A percentile compares a stretch with the other conserved stretches of the same genome.
Evolutionary conservation across 1,284 basidiomycete genomes (phyloP).

Genomic region (Termitomyces sp.): DNA sequence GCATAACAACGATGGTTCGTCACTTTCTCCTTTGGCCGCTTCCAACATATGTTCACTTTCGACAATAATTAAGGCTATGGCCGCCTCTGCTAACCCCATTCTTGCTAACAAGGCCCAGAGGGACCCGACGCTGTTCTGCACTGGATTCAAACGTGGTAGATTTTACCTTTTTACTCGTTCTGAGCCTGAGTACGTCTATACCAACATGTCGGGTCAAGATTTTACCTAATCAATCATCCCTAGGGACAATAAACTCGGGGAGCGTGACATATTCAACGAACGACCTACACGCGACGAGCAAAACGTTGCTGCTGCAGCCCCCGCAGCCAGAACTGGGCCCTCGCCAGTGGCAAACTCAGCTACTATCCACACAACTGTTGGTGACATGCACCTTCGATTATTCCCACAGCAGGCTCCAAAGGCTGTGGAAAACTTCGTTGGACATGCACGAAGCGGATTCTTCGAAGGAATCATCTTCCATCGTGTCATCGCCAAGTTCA

Average conservation of each 20-base stretch:
- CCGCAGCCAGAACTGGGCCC: conserved; percentile 48
- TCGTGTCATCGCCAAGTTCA: conserved; percentile 97
- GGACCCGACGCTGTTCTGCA: conserved; percentile 92
- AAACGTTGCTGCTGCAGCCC: conserved; percentile 73
- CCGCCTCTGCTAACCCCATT: conserved; percentile 92
- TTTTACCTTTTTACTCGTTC: conserved; percentile 95
- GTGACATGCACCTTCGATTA: conserved; percentile 89
- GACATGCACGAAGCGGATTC: conserved; percentile 87
- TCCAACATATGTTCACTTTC: background rate
- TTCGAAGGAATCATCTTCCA: conserved; percentile 96
- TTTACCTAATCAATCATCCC: background rate
- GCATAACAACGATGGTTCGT: conserved; percentile 74
- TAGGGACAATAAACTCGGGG: conserved; percentile 40
- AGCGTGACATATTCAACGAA: conserved; percentile 98
- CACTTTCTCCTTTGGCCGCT: background rate
- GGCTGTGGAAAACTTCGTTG: conserved; percentile 97
- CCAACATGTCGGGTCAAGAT: background rate
- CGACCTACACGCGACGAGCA: conserved; percentile 95
- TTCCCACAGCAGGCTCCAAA: conserved; percentile 92
- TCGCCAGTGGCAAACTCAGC: conserved; percentile 71
- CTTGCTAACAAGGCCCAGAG: conserved; percentile 76
- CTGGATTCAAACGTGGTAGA: conserved; percentile 89
- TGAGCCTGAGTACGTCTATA: conserved; percentile 75
- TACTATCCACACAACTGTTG: conserved; percentile 92
- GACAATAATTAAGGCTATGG: conserved; percentile 66